Evolutionary conservation across 164 flowering plant genomes (phyloP), one percentile per base, ranked within the genome.

Genomic region (Nymphaea colorata): DNA sequence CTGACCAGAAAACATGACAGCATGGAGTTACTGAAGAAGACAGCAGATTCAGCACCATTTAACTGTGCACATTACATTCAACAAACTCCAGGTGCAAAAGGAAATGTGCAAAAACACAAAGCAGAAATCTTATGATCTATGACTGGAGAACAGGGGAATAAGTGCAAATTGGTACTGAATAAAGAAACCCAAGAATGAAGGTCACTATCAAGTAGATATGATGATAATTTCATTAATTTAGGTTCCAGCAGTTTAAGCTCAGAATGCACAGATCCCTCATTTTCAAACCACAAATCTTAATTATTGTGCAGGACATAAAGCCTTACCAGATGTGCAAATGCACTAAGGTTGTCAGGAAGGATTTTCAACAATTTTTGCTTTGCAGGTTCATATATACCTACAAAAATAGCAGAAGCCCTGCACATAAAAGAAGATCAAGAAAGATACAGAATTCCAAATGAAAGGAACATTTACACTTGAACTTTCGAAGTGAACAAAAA

Each of bases 401-500:
- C 78, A 83, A 91, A 94, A 72, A 94, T 75, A 41, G 99, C 97
- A 66, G 97, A 91, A 64, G 98, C 98, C 80, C 97, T 91, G 82
- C 36, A 68, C 41, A 77, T 47, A 62, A 5, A 65, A 74, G 42
- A 67, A 41, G 41, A 6, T 25, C 36, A 25, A 25, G 0, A 25
- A 25, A 25, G 36, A 25, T 47, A 47, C 7, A 47, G 55, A 47
- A 47, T 47, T 47, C 12, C 55, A 47, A 12, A 47, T 47, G 11
- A 47, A 3, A 6, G 55, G 55, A 47, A 47, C 7, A 7, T 6
- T 47, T 47, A 2, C 55, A 47, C 55, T 47, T 47, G 7, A 12
- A 25, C 36, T 25, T 25, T 25, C 1, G 36, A 47, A 47, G 55
- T 47, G 12, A 12, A 12, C 55, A 47, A 47, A 47, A 47, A 47